Evolutionary conservation across 108 stramenopile genomes (phyloP).

Genomic region (Skeletonema tropicum): DNA sequence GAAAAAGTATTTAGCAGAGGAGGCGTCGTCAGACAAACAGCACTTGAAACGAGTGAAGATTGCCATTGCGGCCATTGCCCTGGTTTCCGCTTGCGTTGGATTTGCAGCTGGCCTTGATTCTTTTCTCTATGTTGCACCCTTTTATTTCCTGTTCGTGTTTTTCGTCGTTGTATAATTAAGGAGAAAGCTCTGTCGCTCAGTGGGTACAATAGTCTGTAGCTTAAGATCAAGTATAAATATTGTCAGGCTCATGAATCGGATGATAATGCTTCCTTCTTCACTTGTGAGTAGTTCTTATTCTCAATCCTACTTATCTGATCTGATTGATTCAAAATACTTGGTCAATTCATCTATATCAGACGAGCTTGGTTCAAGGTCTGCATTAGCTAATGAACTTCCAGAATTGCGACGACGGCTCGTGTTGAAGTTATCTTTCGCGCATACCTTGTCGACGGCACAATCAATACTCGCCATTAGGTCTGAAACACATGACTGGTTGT

Average conservation of each 20-base stretch:
- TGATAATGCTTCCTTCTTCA: background rate
- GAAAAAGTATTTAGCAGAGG: background rate
- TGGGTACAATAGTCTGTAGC: background rate
- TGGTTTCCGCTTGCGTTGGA: constrained; percentile 1
- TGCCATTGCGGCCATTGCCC: background rate
- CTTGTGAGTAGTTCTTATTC: background rate
- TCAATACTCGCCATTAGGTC: constrained; percentile 7
- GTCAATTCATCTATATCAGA: constrained; percentile 9
- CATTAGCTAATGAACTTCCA: constrained; percentile 11
- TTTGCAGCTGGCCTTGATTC: background rate
- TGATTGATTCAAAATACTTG: constrained; percentile 3
- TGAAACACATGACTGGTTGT: background rate
- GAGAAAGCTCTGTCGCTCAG: background rate
- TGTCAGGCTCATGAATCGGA: background rate
- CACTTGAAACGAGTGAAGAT: constrained; percentile 1
- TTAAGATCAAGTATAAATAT: background rate
- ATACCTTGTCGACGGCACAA: background rate
- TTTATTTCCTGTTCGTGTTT: constrained; percentile 8
- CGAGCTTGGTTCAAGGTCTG: constrained; percentile 7
- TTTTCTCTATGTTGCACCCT: constrained; percentile 1
- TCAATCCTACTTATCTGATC: background rate
- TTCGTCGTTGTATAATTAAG: background rate
- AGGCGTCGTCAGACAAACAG: background rate
- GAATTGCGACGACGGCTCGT: constrained; percentile 9
- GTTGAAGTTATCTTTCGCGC: constrained; percentile 3